Conservation (phyloP, 306 rosid genomes). For the Fagus crenata region DNA sequence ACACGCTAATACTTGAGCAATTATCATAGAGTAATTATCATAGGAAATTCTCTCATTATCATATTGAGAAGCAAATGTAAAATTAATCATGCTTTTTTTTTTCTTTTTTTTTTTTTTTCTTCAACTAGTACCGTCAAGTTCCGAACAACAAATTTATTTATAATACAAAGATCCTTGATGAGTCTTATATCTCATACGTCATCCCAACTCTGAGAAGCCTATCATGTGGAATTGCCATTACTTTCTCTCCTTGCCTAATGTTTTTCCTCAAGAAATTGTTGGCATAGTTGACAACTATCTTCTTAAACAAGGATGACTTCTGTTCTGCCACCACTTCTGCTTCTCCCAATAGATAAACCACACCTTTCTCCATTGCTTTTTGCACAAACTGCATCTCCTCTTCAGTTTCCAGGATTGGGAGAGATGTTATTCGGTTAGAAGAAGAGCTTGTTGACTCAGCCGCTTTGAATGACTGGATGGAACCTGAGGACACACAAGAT, state of each 20-base stretch:
- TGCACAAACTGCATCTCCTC: constrained; percentile 58
- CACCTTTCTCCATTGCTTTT: constrained; percentile 54
- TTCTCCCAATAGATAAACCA: constrained; percentile 73
- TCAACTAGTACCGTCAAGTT: too few relatives aligned
- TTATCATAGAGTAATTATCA: too few relatives aligned
- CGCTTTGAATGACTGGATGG: constrained; percentile 18
- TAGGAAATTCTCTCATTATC: too few relatives aligned
- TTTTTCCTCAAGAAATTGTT: constrained; percentile 69
- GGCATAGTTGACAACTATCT: constrained; percentile 55
- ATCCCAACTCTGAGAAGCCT: constrained; percentile 72
- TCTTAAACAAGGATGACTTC: constrained; percentile 63
- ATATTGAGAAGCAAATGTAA: too few relatives aligned
- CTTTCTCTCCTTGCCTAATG: constrained; percentile 56
- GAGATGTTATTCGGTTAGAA: constrained; percentile 30
- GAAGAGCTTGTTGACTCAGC: constrained; percentile 15
- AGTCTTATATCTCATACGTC: constrained; percentile 46
- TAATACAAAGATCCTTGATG: not conserved
- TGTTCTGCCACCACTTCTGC: constrained; percentile 66
- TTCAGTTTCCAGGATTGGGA: constrained; percentile 39
- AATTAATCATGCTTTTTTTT: too few relatives aligned
- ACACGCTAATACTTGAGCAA: too few relatives aligned
- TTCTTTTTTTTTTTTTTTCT: too few relatives aligned
- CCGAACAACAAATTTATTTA: not conserved
- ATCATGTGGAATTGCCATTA: constrained; percentile 45
- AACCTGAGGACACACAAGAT: not conserved